Evolutionary conservation across 1,284 basidiomycete species (phyloP).

Genomic region (Porphyrellus sp.): DNA sequence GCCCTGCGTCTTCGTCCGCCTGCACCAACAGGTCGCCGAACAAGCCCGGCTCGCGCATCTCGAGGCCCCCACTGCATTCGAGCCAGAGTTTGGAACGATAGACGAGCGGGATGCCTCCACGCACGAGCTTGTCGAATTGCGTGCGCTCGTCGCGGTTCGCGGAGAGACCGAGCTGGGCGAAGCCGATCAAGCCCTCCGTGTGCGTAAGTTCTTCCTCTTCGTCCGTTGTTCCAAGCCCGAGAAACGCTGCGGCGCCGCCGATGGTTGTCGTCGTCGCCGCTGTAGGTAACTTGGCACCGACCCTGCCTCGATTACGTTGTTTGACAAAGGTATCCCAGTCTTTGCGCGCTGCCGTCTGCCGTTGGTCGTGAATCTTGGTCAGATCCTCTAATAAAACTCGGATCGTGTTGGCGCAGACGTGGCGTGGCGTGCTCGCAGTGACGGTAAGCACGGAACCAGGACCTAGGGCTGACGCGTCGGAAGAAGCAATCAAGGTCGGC

Average conservation of each 20-base stretch:
- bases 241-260: constrained; percentile 47
- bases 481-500: constrained; percentile 40
- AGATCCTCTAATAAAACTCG: constrained; percentile 77
- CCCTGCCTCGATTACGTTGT: constrained; percentile 53
- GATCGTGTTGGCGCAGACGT: constrained; percentile 75
- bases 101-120: constrained; percentile 83
- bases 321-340: constrained; percentile 91
- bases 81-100: constrained; percentile 89
- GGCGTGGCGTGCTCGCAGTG: constrained; percentile 57
- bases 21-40: constrained; percentile 82
- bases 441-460: constrained; percentile 55
- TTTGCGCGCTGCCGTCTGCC: constrained; percentile 69
- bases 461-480: constrained; percentile 32
- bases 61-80: constrained; percentile 89
- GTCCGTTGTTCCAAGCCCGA: constrained; percentile 60
- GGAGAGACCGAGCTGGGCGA: constrained; percentile 80
- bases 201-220: constrained; percentile 71
- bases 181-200: constrained; percentile 78
- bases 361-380: constrained; percentile 81
- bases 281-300: constrained; percentile 19
- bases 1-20: constrained; percentile 41
- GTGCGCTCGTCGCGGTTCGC: constrained; percentile 73
- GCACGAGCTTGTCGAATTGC: constrained; percentile 77
- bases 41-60: constrained; percentile 88
- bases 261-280: constrained; percentile 3